Evolutionary conservation across 2,329 filamentous ascomycete genomes (phyloP), one percentile per base, ranked within the genome.

Genomic region (Ophiosphaerella narmari): DNA sequence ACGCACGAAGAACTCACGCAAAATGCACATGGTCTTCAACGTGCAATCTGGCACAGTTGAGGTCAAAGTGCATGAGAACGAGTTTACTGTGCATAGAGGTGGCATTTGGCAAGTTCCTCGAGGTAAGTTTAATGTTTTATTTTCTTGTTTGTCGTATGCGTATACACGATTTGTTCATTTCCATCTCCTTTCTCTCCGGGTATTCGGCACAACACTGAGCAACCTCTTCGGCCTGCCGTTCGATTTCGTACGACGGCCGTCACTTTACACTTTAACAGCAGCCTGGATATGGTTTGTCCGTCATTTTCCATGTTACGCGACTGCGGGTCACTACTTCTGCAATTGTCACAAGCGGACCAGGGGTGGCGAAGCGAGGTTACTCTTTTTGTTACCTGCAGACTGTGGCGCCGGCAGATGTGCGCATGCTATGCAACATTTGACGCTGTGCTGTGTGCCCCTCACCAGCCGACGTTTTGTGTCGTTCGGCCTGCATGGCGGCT

Each of bases 21-120:
- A 89, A 77, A 97, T 97, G 90, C 91, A 97, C 69, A 94, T 99
- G 88, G 87, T 89, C 1, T 97, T 97, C 73, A 97, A 96, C 63
- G 88, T 99, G 26, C 87, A 91, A 62, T 82, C 84, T 38, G 94
- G 94, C 18, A 86, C 88, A 57, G 91, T 97, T 16, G 80, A 86
- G 58, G 92, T 96, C 16, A 88, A 85, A 24, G 83, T 96, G 40
- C 85, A 88, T 58, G 84, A 89, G 57, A 88, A 83, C 21, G 78
- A 81, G 54, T 97, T 99, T 70, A 86, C 88, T 48, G 91, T 96
- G 57, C 86, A 87, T 33, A 91, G 89, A 62, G 92, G 93, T 35
- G 93, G 93, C 45, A 88, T 92, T 73, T 97, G 90, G 82, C 92
- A 96, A 73, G 92, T 99, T 54, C 94, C 94, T 21, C 85, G 93